A percentile compares a stretch with the other conserved stretches of the same genome.
Conservation (phyloP, 306 rosid genomes). For the Phaseolus lunatus region DNA sequence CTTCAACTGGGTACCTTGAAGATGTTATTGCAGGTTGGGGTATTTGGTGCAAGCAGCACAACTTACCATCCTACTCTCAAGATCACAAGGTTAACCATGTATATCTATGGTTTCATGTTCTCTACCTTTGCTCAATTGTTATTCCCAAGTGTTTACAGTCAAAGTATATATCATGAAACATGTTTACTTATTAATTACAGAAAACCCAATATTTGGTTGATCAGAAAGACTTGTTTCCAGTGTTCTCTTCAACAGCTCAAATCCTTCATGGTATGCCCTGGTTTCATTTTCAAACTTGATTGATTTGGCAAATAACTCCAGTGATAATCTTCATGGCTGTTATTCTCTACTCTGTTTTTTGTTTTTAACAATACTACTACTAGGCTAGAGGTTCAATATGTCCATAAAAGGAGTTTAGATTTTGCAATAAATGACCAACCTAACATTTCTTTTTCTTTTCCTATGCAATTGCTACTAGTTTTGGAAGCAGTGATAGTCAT, state of each 20-base stretch:
- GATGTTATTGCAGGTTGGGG: slow-evolving; percentile 59
- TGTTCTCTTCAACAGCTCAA: slow-evolving; percentile 43
- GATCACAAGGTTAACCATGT: slow-evolving; percentile 47
- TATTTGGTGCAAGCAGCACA: slow-evolving; percentile 53
- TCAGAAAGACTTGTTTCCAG: slow-evolving; percentile 40
- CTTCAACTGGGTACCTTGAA: slow-evolving; percentile 61
- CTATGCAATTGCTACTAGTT: slow-evolving; percentile 5
- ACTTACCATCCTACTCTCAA: slow-evolving; percentile 41
- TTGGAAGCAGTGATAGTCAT: slow-evolving; percentile 14
- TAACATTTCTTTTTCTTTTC: slow-evolving; percentile 21
- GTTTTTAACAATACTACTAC: background rate
- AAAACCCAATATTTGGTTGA: slow-evolving; percentile 44
- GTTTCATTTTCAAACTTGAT: slow-evolving; percentile 16
- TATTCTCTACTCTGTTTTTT: background rate
- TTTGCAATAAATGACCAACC: slow-evolving; percentile 44
- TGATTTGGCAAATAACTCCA: slow-evolving; percentile 2
- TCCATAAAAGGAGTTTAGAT: slow-evolving; percentile 23
- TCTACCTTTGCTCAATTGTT: slow-evolving; percentile 15
- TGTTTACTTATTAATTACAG: slow-evolving; percentile 37
- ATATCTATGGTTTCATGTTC: slow-evolving; percentile 14
- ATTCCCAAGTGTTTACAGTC: background rate
- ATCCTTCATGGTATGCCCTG: slow-evolving; percentile 46
- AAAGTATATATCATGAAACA: slow-evolving; percentile 17
- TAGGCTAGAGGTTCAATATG: slow-evolving; percentile 12
- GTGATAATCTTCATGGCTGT: background rate